phyloP scores from a whole-genome alignment of 1,284 basidiomycete genomes.

The Rhodotorula mucilaginosa region DNA sequence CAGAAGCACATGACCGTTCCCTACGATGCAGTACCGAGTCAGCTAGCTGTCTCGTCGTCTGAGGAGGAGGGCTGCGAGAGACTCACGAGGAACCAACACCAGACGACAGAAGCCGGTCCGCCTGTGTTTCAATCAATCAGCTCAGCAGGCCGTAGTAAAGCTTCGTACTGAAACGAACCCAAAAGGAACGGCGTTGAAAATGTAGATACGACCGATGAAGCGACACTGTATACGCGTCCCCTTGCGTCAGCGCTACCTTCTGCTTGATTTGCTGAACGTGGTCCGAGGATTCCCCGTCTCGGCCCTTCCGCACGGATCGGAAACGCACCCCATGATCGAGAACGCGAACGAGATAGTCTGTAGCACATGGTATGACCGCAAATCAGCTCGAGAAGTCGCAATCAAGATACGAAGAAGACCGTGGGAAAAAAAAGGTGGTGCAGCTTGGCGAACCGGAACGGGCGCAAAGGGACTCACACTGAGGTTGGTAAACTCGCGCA shows the following conservation, averaged over 20 bases:
- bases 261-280: not conserved
- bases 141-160: not conserved
- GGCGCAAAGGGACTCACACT: slow-evolving; percentile 48
- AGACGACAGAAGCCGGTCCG: slow-evolving; percentile 69
- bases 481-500: slow-evolving; percentile 74
- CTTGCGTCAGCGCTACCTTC: not conserved
- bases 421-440: not conserved
- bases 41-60: not conserved
- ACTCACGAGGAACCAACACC: slow-evolving; percentile 63
- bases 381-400: not conserved
- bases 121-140: slow-evolving; percentile 49
- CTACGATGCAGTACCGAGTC: not conserved
- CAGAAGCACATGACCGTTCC: slow-evolving; percentile 74
- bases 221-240: slow-evolving; percentile 53
- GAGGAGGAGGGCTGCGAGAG: not conserved
- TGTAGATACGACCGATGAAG: slow-evolving; percentile 74
- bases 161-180: too few species aligned
- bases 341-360: slow-evolving; percentile 70
- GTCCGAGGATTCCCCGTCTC: not conserved
- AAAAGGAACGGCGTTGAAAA: slow-evolving; percentile 73
- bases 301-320: not conserved
- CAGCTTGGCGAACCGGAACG: not conserved
- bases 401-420: not conserved
- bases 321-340: slow-evolving; percentile 49
- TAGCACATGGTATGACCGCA: not conserved